A percentile compares a stretch with the other conserved stretches of the same genome.
Evolutionary conservation across 1,284 basidiomycete genomes (phyloP).

Genomic region (Malassezia japonica): DNA sequence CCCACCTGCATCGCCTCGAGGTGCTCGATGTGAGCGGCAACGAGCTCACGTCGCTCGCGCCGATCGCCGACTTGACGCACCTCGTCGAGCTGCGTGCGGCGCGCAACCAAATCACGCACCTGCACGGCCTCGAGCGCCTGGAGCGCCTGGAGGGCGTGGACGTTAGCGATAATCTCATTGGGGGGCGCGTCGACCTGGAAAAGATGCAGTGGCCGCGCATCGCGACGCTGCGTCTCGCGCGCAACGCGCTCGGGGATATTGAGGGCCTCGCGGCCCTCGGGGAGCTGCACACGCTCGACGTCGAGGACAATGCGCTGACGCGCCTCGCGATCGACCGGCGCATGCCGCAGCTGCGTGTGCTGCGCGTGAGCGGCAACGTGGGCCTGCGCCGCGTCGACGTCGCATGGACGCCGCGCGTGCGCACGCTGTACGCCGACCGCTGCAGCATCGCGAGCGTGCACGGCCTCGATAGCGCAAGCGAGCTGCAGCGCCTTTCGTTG

Average conservation of each 20-base stretch:
- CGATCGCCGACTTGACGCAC: slow-evolving; percentile 50
- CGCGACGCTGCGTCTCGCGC: slow-evolving; percentile 70
- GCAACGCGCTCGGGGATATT: slow-evolving; percentile 58
- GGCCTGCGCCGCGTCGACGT: slow-evolving; percentile 63
- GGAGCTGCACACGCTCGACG: slow-evolving; percentile 66
- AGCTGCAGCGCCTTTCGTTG: slow-evolving; percentile 80
- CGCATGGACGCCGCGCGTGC: slow-evolving; percentile 61
- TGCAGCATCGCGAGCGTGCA: slow-evolving; percentile 58
- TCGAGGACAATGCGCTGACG: slow-evolving; percentile 67
- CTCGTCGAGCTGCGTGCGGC: slow-evolving; percentile 81
- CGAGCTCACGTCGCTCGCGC: slow-evolving; percentile 59
- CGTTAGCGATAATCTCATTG: slow-evolving; percentile 65
- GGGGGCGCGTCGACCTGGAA: slow-evolving; percentile 54
- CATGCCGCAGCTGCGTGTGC: slow-evolving; percentile 55
- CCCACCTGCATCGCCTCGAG: slow-evolving; percentile 74
- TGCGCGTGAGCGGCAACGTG: slow-evolving; percentile 71
- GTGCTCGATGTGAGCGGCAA: slow-evolving; percentile 84
- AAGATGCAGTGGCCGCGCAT: slow-evolving; percentile 49
- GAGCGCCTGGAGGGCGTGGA: slow-evolving; percentile 65
- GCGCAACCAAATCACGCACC: slow-evolving; percentile 64
- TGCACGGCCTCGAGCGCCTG: slow-evolving; percentile 65
- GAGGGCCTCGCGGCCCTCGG: slow-evolving; percentile 22
- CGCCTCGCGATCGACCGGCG: slow-evolving; percentile 50
- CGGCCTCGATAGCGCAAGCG: slow-evolving; percentile 55
- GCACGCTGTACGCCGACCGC: slow-evolving; percentile 85